Base-by-base conservation (phyloP, 352 stramenopile genomes). In the Globisporangium paddicum region DNA sequence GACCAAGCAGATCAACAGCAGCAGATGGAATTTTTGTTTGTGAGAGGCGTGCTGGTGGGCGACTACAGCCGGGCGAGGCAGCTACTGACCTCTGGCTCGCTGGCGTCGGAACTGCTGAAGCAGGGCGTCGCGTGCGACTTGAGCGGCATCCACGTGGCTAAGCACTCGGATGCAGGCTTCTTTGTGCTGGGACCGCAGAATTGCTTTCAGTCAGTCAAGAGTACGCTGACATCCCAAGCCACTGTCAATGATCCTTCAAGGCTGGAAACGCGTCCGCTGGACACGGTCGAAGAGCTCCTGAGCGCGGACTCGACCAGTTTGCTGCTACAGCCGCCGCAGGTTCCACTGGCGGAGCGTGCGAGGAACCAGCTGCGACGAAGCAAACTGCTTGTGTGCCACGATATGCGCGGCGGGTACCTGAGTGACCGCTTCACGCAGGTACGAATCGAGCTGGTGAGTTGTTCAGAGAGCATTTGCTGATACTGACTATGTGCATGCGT, bases 341-440 rank as follows among this genome's bases (percentile, higher is more conserved):
- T 77, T 40, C 68, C 66, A 4, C 66, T 77, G 55, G 73, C 68
- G 32, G 21, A 47, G 50, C 58, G 47, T 18, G 56, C 65, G 25
- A 62, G 62, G 40, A 66, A 60, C 5, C 66, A 66, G 28, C 52
- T 47, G 37, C 62, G 70, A 63, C 67, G 70, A 23, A 87, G 69
- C 52, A 72, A 78, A 49, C 48, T 87, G 55, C 60, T 87, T 45
- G 70, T 85, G 21, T 87, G 74, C 19, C 73, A 86, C 49, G 75
- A 85, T 37, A 72, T 87, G 73, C 68, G 69, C 58, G 75, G 73
- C n/a, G 75, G 71, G 7, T 87, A 78, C 46, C 58, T 74, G 35
- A 57, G 63, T 50, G 68, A 74, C 49, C 65, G 71, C 18, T 74
- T 76, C 45, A 73, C 69, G 11, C 68, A 79, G 62, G 62, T 63